These are phyloP conservation scores for Vitis cinerea DNA, from an alignment of 164 flowering plant genomes.

Conservation along the genomic window DNA sequence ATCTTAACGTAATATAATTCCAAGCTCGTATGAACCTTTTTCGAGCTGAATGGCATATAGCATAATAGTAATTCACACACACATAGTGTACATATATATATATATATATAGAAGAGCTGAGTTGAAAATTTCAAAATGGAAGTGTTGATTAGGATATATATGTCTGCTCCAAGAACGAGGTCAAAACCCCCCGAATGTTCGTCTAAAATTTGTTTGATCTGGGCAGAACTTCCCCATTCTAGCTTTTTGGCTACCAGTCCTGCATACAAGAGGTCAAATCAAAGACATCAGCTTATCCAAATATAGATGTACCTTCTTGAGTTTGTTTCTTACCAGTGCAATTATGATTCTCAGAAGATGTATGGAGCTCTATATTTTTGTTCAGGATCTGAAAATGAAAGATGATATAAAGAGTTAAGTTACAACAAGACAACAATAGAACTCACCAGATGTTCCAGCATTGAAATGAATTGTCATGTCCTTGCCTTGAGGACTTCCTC, in stretches of 20 bases:
- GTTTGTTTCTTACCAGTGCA: conserved; percentile 47
- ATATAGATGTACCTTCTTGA: neutral
- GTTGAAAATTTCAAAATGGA: too few relatives aligned
- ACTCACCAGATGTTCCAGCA: neutral
- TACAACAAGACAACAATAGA: neutral
- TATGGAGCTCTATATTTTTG: conserved; percentile 76
- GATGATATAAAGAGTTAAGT: too few relatives aligned
- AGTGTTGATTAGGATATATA: conserved; percentile 63
- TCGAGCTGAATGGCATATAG: too few relatives aligned
- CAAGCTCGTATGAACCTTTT: too few relatives aligned
- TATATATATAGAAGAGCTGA: too few relatives aligned
- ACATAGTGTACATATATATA: too few relatives aligned
- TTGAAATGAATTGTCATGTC: conserved; percentile 7
- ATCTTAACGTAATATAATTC: too few relatives aligned
- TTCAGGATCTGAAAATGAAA: conserved; percentile 62
- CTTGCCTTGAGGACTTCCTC: conserved; percentile 93
- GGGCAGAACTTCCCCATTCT: conserved; percentile 84
- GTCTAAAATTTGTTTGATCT: conserved; percentile 48
- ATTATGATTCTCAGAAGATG: conserved; percentile 33
- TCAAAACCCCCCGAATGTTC: conserved; percentile 70
- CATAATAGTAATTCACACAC: too few relatives aligned
- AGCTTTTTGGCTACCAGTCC: conserved; percentile 67
- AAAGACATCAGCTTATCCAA: conserved; percentile 5
- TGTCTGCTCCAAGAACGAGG: conserved; percentile 96
- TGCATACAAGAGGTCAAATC: conserved; percentile 23